These are phyloP conservation scores for Aspergillus ibericus DNA, from an alignment of 2,329 filamentous ascomycete genomes.

Conservation along the genomic window DNA sequence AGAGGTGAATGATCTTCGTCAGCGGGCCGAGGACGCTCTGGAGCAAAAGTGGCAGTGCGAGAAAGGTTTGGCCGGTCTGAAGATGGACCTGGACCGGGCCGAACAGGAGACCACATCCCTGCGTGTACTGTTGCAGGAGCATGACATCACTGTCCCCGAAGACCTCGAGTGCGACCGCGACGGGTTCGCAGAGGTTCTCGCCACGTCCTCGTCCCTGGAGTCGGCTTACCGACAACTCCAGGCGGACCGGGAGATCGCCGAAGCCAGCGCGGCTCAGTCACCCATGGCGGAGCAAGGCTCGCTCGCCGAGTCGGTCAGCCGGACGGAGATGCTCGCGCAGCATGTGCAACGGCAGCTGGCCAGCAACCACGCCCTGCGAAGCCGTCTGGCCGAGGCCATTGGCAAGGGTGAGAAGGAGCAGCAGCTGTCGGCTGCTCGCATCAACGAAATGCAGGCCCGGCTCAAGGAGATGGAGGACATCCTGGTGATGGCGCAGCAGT, in stretches of 20 bases:
- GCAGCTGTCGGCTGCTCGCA: conserved; percentile 73
- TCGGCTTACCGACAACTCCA: conserved; percentile 74
- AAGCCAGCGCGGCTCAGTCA: conserved; percentile 70
- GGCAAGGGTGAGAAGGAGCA: conserved; percentile 82
- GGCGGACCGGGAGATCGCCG: conserved; percentile 63
- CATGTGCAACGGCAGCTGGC: conserved; percentile 79
- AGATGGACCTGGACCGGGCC: conserved; percentile 95
- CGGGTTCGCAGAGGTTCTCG: conserved; percentile 49
- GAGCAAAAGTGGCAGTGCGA: conserved; percentile 97
- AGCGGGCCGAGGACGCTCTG: conserved; percentile 86
- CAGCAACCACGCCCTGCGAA: conserved; percentile 72
- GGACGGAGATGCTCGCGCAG: conserved; percentile 74
- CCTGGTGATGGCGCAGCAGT: conserved; percentile 76
- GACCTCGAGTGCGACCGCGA: conserved; percentile 50
- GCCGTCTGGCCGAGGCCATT: conserved; percentile 76
- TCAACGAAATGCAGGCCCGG: conserved; percentile 77
- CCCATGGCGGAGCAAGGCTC: conserved; percentile 67
- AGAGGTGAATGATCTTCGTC: conserved; percentile 80
- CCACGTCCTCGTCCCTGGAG: conserved; percentile 70
- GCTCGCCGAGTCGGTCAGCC: conserved; percentile 69
- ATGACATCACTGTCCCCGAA: conserved; percentile 74
- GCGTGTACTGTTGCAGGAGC: conserved; percentile 73
- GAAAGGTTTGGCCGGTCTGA: conserved; percentile 81
- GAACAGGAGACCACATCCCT: conserved; percentile 90
- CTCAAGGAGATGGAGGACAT: conserved; percentile 82